These are phyloP conservation scores for Aethionema arabicum DNA, from an alignment of 345 rosid species.

Conservation along the genomic window DNA sequence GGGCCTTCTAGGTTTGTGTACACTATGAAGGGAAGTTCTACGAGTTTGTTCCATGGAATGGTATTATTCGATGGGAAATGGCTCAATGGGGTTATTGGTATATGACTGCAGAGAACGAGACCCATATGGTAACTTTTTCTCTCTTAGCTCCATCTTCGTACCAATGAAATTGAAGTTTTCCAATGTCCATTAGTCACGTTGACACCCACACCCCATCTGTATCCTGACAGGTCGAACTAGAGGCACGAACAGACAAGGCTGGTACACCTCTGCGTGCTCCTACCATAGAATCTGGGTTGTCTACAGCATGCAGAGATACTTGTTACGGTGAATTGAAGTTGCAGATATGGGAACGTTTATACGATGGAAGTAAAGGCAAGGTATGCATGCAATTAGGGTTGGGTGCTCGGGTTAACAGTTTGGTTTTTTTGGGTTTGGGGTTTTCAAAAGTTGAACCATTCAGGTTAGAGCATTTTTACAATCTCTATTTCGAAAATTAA, in stretches of 20 bases:
- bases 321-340: slow-evolving; percentile 70
- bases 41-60: slow-evolving; percentile 96
- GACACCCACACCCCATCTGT: not conserved
- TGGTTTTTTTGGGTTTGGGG: too few species aligned
- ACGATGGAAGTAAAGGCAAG: slow-evolving; percentile 83
- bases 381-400: slow-evolving; percentile 31
- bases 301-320: slow-evolving; percentile 88
- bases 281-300: slow-evolving; percentile 71
- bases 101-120: slow-evolving; percentile 70
- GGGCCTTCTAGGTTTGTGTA: slow-evolving; percentile 68
- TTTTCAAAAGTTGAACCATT: too few species aligned
- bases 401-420: too few species aligned
- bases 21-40: slow-evolving; percentile 75
- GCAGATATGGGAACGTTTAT: slow-evolving; percentile 76
- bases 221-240: slow-evolving; percentile 65
- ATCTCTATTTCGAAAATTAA: too few species aligned
- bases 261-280: slow-evolving; percentile 96
- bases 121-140: slow-evolving; percentile 52
- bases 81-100: slow-evolving; percentile 85
- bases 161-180: too few species aligned
- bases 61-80: slow-evolving; percentile 72
- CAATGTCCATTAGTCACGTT: too few species aligned
- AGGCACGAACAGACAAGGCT: slow-evolving; percentile 64
- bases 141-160: slow-evolving; percentile 12
- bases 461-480: too few species aligned